phyloP scores from a whole-genome alignment of 1,139 yeast genomes.

The Oligophagozyma castellii region DNA sequence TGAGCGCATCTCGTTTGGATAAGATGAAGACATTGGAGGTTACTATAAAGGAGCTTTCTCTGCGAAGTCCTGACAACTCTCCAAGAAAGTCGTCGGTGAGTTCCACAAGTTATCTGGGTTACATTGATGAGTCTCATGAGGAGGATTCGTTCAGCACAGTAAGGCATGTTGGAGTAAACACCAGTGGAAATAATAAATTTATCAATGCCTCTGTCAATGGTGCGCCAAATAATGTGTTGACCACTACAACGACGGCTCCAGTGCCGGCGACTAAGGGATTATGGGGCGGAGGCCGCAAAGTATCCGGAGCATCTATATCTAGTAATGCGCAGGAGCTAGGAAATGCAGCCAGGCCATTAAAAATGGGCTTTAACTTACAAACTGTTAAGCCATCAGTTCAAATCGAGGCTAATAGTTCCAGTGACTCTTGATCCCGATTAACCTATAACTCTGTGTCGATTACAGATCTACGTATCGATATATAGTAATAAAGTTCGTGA shows the following conservation, averaged over 20 bases:
- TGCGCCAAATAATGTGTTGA: not conserved
- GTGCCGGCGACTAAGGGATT: not conserved
- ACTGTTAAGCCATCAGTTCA: no score
- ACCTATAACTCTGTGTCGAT: no score
- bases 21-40: conserved; percentile 8
- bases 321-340: conserved; percentile 10
- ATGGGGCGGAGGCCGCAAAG: conserved; percentile 6
- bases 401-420: no score
- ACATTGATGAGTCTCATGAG: conserved; percentile 5
- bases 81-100: conserved; percentile 6
- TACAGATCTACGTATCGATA: no score
- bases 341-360: conserved; percentile 6
- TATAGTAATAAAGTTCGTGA: no score
- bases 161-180: no score
- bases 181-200: not conserved
- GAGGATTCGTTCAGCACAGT: no score
- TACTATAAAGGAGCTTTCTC: conserved; percentile 3
- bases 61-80: conserved; percentile 1
- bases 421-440: no score
- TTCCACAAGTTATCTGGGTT: conserved; percentile 3
- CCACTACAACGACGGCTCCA: not conserved
- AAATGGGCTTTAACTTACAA: conserved; percentile 8
- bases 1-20: conserved; percentile 8
- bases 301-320: conserved; percentile 7
- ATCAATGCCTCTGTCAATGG: not conserved